phyloP scores from a whole-genome alignment of 768 basidiomycete species.

The Calocybe cyanea region DNA sequence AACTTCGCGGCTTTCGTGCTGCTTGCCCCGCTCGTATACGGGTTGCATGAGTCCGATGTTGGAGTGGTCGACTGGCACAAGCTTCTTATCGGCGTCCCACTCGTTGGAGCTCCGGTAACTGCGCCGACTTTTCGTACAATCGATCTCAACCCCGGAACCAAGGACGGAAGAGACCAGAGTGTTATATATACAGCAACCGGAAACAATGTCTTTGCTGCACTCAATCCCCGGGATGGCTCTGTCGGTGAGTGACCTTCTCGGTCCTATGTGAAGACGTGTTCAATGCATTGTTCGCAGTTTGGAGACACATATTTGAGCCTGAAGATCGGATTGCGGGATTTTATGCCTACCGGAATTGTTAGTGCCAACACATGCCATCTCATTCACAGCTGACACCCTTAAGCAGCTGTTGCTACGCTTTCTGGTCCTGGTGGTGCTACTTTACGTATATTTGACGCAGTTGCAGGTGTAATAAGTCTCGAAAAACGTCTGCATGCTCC shows the following conservation, averaged over 20 bases:
- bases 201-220: slow-evolving; percentile 75
- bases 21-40: slow-evolving; percentile 24
- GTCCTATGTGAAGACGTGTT: slow-evolving; percentile 8
- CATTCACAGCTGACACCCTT: slow-evolving; percentile 1
- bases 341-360: slow-evolving; percentile 55
- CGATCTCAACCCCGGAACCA: neutral
- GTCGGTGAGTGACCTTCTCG: slow-evolving; percentile 51
- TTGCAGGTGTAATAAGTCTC: slow-evolving; percentile 53
- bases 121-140: slow-evolving; percentile 58
- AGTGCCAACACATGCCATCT: slow-evolving; percentile 20
- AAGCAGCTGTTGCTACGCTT: slow-evolving; percentile 61
- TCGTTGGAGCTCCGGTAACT: slow-evolving; percentile 42
- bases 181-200: slow-evolving; percentile 63
- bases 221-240: slow-evolving; percentile 64
- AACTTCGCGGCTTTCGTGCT: slow-evolving; percentile 6
- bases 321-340: slow-evolving; percentile 67
- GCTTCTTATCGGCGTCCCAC: slow-evolving; percentile 68
- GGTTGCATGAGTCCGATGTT: slow-evolving; percentile 70
- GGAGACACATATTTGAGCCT: slow-evolving; percentile 76
- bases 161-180: slow-evolving; percentile 29
- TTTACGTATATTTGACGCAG: slow-evolving; percentile 62
- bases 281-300: slow-evolving; percentile 41
- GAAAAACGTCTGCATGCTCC: slow-evolving; percentile 61
- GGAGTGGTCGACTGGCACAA: slow-evolving; percentile 90
- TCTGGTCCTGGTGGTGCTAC: slow-evolving; percentile 74